Percentiles rank a stretch among this genome's conserved stretches.
These are phyloP conservation scores for Larix sibirica DNA, from an alignment of 83 land plant genomes.

Conservation along the genomic window DNA sequence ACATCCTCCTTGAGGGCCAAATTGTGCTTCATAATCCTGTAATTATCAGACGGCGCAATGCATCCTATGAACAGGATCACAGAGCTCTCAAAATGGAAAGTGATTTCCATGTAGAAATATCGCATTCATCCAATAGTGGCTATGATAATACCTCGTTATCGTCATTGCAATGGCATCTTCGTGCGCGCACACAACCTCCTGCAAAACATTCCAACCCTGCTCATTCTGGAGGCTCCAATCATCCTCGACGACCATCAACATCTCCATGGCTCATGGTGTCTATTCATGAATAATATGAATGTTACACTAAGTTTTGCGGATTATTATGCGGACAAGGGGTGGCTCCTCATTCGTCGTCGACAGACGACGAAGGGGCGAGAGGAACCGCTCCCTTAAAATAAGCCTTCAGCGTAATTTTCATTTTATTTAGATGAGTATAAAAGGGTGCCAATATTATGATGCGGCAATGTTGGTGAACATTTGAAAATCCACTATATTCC, in stretches of 20 bases:
- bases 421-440: too few species aligned
- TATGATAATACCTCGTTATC: constrained; percentile 59
- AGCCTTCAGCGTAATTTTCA: too few species aligned
- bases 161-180: constrained; percentile 59
- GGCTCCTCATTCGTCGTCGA: too few species aligned
- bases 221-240: constrained; percentile 4
- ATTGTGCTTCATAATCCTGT: constrained; percentile 35
- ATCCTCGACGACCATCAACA: constrained; percentile 26
- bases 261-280: background rate
- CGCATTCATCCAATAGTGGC: constrained; percentile 49
- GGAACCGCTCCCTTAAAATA: too few species aligned
- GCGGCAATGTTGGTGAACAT: too few species aligned
- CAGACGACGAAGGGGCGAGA: too few species aligned
- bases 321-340: too few species aligned
- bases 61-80: constrained; percentile 31
- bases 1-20: constrained; percentile 29
- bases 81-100: constrained; percentile 37
- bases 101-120: constrained; percentile 43
- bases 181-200: constrained; percentile 66
- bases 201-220: constrained; percentile 53
- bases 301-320: too few species aligned
- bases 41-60: constrained; percentile 42
- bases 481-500: too few species aligned
- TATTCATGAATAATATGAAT: too few species aligned
- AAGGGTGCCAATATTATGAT: too few species aligned